A percentile compares a stretch with the other conserved stretches of the same genome.
Conservation (phyloP, 2,329 filamentous ascomycete genomes). For the Grosmannia penicillata region DNA sequence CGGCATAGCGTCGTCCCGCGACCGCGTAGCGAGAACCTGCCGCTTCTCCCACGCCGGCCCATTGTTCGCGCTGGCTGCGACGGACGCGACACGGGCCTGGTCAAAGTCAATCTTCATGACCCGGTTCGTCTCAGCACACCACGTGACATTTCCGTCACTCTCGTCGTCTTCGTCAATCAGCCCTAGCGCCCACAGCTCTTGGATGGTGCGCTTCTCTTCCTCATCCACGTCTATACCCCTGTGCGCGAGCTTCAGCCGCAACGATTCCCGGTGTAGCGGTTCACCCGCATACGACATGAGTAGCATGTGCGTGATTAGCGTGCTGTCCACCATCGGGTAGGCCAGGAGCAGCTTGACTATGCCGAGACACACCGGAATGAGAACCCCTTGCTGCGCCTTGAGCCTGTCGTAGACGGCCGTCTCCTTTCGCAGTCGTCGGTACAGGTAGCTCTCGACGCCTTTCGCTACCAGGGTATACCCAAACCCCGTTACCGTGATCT, state of each 20-base stretch:
- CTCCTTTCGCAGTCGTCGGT: neutral
- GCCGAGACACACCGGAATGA: slow-evolving; percentile 8
- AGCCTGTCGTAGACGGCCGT: slow-evolving; percentile 2
- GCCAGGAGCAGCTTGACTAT: slow-evolving; percentile 3
- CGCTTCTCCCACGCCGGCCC: no score
- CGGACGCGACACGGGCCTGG: no score
- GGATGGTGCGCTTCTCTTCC: slow-evolving; percentile 4
- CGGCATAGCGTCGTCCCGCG: no score
- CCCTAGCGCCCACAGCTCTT: slow-evolving; percentile 2
- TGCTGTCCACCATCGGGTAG: slow-evolving; percentile 5
- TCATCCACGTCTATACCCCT: neutral
- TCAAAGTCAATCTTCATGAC: slow-evolving; percentile 6
- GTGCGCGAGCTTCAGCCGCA: neutral
- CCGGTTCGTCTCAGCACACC: slow-evolving; percentile 4
- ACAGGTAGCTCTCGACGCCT: neutral
- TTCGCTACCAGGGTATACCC: slow-evolving; percentile 9
- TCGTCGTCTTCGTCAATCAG: slow-evolving; percentile 3
- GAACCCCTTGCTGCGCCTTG: slow-evolving; percentile 4
- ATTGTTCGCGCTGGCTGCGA: no score
- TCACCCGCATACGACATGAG: slow-evolving; percentile 10
- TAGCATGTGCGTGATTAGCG: slow-evolving; percentile 9
- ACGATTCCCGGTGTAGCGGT: neutral
- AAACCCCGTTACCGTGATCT: slow-evolving; percentile 7
- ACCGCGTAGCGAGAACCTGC: no score
- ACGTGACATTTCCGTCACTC: slow-evolving; percentile 5